These are phyloP conservation scores for Clavispora phyllophila DNA, from an alignment of 805 yeast species.

Conservation along the genomic window DNA sequence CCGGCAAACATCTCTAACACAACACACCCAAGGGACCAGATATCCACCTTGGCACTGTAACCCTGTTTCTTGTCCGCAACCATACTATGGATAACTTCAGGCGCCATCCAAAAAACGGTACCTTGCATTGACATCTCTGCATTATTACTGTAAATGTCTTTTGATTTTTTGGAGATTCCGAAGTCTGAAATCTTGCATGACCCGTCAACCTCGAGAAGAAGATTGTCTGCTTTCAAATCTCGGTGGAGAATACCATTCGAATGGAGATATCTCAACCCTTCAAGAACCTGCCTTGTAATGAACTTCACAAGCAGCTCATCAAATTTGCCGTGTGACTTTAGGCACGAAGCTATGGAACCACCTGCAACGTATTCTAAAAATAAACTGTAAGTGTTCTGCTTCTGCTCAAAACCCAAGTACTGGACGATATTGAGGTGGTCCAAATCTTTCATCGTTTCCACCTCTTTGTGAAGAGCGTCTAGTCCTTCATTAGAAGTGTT, in stretches of 20 bases:
- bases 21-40: slow-evolving; percentile 98
- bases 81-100: slow-evolving; percentile 89
- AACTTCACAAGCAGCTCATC: slow-evolving; percentile 71
- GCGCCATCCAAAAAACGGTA: slow-evolving; percentile 99
- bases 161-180: slow-evolving; percentile 80
- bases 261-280: slow-evolving; percentile 86
- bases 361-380: slow-evolving; percentile 97
- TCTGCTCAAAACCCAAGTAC: slow-evolving; percentile 87
- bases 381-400: slow-evolving; percentile 69
- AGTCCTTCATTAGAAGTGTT: slow-evolving; percentile 49
- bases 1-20: slow-evolving; percentile 98
- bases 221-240: slow-evolving; percentile 91
- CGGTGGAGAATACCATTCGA: slow-evolving; percentile 84
- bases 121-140: slow-evolving; percentile 99
- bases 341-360: slow-evolving; percentile 86
- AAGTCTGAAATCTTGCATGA: slow-evolving; percentile 93
- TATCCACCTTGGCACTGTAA: slow-evolving; percentile 95
- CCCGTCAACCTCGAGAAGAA: slow-evolving; percentile 85
- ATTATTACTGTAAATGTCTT: slow-evolving; percentile 80
- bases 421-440: slow-evolving; percentile 95
- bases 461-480: slow-evolving; percentile 84
- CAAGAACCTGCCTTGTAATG: slow-evolving; percentile 72
- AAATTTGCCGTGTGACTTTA: slow-evolving; percentile 78
- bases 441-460: slow-evolving; percentile 86
- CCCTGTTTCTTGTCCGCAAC: slow-evolving; percentile 75